A percentile compares a stretch with the other conserved stretches of the same genome.
phyloP scores from a whole-genome alignment of 2,329 filamentous ascomycete species.

The Teratosphaeria nubilosa region DNA sequence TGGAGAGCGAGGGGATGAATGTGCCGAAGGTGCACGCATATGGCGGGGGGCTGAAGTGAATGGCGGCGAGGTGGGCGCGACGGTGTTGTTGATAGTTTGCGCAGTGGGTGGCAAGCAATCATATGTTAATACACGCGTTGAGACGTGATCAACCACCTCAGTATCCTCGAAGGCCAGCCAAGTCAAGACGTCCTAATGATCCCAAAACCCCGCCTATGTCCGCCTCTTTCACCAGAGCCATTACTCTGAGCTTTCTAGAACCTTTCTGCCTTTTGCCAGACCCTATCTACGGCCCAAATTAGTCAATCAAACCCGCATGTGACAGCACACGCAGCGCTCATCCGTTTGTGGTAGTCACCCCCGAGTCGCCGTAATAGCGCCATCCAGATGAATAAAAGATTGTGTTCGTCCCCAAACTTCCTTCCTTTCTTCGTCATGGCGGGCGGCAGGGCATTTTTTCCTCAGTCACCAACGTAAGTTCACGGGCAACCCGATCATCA shows the following conservation, averaged over 20 bases:
- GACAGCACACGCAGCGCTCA: neutral
- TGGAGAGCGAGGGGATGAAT: neutral
- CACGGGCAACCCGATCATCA: neutral
- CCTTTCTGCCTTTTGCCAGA: no score
- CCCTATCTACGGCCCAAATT: no score
- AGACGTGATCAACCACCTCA: no score
- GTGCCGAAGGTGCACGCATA: neutral
- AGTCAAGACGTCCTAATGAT: no score
- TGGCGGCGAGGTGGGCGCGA: neutral
- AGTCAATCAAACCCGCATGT: no score
- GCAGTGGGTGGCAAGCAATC: neutral
- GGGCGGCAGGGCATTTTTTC: no score
- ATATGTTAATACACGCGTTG: no score
- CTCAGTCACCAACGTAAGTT: neutral
- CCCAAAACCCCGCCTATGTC: no score
- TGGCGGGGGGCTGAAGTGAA: neutral
- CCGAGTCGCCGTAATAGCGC: neutral
- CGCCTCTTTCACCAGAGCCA: no score
- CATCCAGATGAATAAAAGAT: neutral
- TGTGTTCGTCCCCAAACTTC: neutral
- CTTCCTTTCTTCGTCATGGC: neutral
- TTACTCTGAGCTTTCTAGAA: no score
- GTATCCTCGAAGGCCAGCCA: no score
- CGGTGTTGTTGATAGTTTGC: neutral
- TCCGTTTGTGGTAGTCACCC: neutral